A percentile compares a stretch with the other conserved stretches of the same genome.
These are phyloP conservation scores for Plasmodium knowlesi DNA, from an alignment of 169 alveolate genomes.

Conservation along the genomic window DNA sequence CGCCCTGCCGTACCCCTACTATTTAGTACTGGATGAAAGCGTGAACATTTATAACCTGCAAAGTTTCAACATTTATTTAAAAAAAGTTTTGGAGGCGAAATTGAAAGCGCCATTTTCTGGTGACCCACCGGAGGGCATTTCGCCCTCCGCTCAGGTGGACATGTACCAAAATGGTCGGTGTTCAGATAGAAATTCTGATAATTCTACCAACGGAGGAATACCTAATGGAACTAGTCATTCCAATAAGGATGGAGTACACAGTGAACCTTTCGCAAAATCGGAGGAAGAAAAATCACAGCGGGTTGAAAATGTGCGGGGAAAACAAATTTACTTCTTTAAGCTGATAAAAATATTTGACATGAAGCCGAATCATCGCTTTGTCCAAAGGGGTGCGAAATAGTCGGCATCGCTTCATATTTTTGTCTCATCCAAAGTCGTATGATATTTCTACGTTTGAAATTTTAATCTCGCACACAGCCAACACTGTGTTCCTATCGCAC, in stretches of 20 bases:
- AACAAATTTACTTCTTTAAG: conserved; percentile 60
- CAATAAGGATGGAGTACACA: background rate
- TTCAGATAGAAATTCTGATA: background rate
- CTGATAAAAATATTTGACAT: conserved; percentile 69
- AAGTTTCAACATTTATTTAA: conserved; percentile 44
- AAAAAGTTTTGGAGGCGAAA: conserved; percentile 16
- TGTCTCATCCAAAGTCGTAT: background rate
- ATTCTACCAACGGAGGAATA: background rate
- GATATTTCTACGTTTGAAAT: background rate
- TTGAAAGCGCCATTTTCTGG: conserved; percentile 12
- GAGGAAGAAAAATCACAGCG: background rate
- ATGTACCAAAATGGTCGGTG: background rate
- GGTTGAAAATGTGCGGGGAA: background rate
- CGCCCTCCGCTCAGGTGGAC: background rate
- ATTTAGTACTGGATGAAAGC: conserved; percentile 50
- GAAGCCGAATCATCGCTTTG: conserved; percentile 75
- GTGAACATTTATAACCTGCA: conserved; percentile 65
- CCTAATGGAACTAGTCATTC: background rate
- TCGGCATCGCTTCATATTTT: background rate
- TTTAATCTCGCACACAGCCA: background rate
- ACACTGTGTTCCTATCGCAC: background rate
- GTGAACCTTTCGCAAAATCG: background rate
- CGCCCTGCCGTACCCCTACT: conserved; percentile 62
- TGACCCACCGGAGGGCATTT: background rate
- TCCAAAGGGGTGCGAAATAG: background rate